These are phyloP conservation scores for Starmera dryadoides DNA, from an alignment of 805 yeast species.

Conservation along the genomic window DNA sequence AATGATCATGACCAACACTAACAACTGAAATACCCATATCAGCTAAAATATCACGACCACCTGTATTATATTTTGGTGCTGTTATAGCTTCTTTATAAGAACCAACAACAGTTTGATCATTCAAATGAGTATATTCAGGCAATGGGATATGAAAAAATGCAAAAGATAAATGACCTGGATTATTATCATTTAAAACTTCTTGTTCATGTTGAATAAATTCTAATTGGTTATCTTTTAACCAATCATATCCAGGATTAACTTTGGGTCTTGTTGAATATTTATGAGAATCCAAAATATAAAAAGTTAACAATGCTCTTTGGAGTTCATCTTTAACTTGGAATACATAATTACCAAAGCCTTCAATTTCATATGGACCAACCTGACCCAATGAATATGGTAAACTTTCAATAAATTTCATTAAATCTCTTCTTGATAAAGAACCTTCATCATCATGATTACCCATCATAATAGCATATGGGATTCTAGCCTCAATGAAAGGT, in stretches of 20 bases:
- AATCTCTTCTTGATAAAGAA: constrained; percentile 45
- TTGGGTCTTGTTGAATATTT: constrained; percentile 63
- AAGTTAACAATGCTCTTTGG: constrained; percentile 39
- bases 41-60: constrained; percentile 51
- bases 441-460: constrained; percentile 97
- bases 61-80: constrained; percentile 67
- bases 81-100: constrained; percentile 63
- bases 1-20: constrained; percentile 92
- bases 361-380: constrained; percentile 57
- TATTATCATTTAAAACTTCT: constrained; percentile 21
- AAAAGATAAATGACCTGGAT: constrained; percentile 52
- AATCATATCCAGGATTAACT: constrained; percentile 74
- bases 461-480: constrained; percentile 75
- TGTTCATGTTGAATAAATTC: constrained; percentile 39
- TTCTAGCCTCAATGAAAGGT: constrained; percentile 54
- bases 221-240: constrained; percentile 67
- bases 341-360: constrained; percentile 81
- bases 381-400: constrained; percentile 65
- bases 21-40: constrained; percentile 68
- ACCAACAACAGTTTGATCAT: constrained; percentile 47
- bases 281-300: constrained; percentile 84
- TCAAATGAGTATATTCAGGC: constrained; percentile 64
- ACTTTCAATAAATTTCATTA: constrained; percentile 47
- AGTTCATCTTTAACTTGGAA: constrained; percentile 39
- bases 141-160: constrained; percentile 94